These are phyloP conservation scores for Penicillium canariense DNA, from an alignment of 495 filamentous ascomycete species.

Conservation along the genomic window DNA sequence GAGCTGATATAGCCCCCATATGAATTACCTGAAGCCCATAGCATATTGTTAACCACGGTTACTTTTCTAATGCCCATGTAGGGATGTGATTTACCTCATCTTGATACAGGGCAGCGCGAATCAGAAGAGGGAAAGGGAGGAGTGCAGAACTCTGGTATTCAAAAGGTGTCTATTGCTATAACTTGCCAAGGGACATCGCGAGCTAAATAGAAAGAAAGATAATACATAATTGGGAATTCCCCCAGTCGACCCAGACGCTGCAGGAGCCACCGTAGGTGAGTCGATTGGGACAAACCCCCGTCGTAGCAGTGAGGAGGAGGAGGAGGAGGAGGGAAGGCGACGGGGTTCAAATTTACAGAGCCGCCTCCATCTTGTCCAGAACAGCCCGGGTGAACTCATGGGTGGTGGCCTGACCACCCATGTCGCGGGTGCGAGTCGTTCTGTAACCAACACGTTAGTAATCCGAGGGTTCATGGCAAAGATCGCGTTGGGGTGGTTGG, in stretches of 20 bases:
- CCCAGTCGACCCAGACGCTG: conserved; percentile 11
- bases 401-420: conserved; percentile 86
- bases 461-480: conserved; percentile 26
- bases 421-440: conserved; percentile 83
- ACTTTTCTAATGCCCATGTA: too few species aligned
- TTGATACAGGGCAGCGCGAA: too few species aligned
- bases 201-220: conserved; percentile 32
- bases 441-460: conserved; percentile 46
- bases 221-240: conserved; percentile 34
- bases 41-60: too few species aligned
- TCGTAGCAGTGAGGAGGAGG: conserved; percentile 23
- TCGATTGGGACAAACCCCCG: conserved; percentile 14
- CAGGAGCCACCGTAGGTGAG: conserved; percentile 11
- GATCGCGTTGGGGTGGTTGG: too few species aligned
- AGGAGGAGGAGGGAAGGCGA: conserved; percentile 14
- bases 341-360: conserved; percentile 36
- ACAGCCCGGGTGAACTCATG: conserved; percentile 95
- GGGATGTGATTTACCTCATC: too few species aligned
- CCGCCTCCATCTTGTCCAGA: conserved; percentile 84
- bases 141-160: too few species aligned
- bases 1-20: too few species aligned
- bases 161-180: conserved; percentile 28
- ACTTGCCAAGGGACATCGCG: conserved; percentile 26
- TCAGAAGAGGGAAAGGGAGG: too few species aligned
- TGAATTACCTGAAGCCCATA: too few species aligned